Evolutionary conservation across 371 early-diverging fungal species (phyloP).

Genomic region (Saksenaea vasiformis): DNA sequence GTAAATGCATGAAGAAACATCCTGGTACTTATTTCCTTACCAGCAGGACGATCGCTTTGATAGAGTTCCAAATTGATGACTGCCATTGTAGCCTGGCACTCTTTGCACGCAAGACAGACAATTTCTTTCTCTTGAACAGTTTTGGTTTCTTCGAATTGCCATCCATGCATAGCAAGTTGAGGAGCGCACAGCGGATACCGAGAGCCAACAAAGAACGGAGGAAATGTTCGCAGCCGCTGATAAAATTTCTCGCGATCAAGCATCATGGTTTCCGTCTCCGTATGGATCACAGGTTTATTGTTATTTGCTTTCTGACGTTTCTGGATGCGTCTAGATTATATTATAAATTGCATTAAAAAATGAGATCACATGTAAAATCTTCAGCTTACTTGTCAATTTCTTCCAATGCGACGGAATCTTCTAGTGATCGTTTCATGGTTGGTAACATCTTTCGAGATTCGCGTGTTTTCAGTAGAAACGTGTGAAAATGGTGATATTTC

Average conservation of each 20-base stretch:
- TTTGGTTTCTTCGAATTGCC: constrained; percentile 1
- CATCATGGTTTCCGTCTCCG: background rate
- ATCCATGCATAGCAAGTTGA: background rate
- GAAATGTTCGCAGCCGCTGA: background rate
- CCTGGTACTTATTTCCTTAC: background rate
- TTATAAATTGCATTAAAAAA: background rate
- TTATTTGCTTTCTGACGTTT: background rate
- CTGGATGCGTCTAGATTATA: background rate
- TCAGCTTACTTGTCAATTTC: background rate
- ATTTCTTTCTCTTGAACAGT: background rate
- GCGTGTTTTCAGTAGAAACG: background rate
- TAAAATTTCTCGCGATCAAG: background rate
- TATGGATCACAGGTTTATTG: background rate
- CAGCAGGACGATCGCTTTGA: background rate
- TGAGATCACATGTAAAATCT: background rate
- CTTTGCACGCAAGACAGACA: background rate
- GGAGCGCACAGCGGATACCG: background rate
- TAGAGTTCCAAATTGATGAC: background rate
- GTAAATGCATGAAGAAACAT: background rate
- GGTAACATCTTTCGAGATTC: background rate
- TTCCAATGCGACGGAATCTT: background rate
- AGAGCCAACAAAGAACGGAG: background rate
- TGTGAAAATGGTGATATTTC: background rate
- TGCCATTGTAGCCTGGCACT: background rate
- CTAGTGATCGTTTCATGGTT: background rate